Evolutionary conservation across 352 stramenopile genomes (phyloP), one percentile per base, ranked within the genome.

Genomic region (Globisporangium parvum): DNA sequence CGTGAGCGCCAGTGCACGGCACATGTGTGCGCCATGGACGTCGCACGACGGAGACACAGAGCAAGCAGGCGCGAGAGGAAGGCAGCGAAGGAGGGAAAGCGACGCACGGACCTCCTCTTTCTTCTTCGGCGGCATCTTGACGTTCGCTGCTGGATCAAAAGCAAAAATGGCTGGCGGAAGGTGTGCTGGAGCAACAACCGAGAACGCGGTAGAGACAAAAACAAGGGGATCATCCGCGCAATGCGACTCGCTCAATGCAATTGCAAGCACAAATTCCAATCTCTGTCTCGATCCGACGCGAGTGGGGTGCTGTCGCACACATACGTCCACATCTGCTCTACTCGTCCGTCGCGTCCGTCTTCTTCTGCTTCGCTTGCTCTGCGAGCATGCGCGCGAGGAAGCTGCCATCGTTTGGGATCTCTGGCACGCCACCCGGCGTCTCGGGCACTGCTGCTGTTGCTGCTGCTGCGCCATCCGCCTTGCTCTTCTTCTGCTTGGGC

Each of bases 101-200:
- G n/a, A 51, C 24, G 3, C 31, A 60, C 61, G 21, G 65, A 88
- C 80, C 60, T 89, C 83, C 48, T 85, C 75, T 28, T 93, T 93
- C 77, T 93, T 93, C 79, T 93, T 91, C 23, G 83, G 80, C 64
- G 83, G 80, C 80, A 91, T 91, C 37, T 15, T 55, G 54, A 45
- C n/a, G 41, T 21, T 42, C 37, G 10, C 2, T 42, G 37, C 9
- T 42, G 10, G 37, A 50, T 14, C 11, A 11, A 50, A 48, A 50
- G 37, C 37, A 42, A 37, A 24, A 50, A 50, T 33, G 23, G 24
- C 45, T 50, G 45, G 47, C 47, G 47, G 41, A 46, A 46, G 17
- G n/a, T n/a, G n/a, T n/a, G n/a, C n/a, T n/a, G n/a, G n/a, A n/a
- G n/a, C n/a, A n/a, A n/a, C n/a, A n/a, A n/a, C n/a, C n/a, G n/a